Evolutionary conservation across 768 basidiomycete genomes (phyloP).

Genomic region (Cyclocybe cylindracea): DNA sequence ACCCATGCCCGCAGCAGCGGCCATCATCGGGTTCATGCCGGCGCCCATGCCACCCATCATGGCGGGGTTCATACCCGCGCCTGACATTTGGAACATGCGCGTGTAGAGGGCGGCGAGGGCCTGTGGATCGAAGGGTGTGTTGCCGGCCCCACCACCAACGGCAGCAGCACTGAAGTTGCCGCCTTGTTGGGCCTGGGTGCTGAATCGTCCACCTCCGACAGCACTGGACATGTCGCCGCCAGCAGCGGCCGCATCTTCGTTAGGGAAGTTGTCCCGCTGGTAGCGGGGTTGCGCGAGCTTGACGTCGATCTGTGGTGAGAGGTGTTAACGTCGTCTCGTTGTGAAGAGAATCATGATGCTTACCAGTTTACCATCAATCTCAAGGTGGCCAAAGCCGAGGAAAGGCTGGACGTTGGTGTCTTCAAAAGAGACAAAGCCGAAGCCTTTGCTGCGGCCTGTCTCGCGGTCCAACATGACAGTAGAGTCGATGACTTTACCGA

Average conservation of each 20-base stretch:
- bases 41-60: conserved; percentile 57
- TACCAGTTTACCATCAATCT: conserved; percentile 95
- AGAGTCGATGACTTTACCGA: conserved; percentile 94
- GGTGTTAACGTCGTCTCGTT: background rate
- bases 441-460: conserved; percentile 93
- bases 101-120: conserved; percentile 93
- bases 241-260: conserved; percentile 42
- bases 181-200: conserved; percentile 14
- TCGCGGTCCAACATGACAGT: conserved; percentile 99
- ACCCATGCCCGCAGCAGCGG: conserved; percentile 42
- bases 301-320: conserved; percentile 79
- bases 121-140: conserved; percentile 85
- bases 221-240: conserved; percentile 16
- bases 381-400: conserved; percentile 84
- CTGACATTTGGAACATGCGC: conserved; percentile 90
- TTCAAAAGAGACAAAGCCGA: conserved; percentile 96
- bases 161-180: conserved; percentile 14
- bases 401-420: conserved; percentile 89
- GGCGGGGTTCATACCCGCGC: conserved; percentile 58
- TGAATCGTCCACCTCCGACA: conserved; percentile 5
- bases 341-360: conserved; percentile 25
- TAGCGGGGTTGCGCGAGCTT: conserved; percentile 93
- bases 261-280: conserved; percentile 64
- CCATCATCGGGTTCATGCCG: conserved; percentile 37
- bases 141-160: conserved; percentile 30